These are phyloP conservation scores for Tephrocybe sp. DNA, from an alignment of 768 basidiomycete species.

Conservation along the genomic window DNA sequence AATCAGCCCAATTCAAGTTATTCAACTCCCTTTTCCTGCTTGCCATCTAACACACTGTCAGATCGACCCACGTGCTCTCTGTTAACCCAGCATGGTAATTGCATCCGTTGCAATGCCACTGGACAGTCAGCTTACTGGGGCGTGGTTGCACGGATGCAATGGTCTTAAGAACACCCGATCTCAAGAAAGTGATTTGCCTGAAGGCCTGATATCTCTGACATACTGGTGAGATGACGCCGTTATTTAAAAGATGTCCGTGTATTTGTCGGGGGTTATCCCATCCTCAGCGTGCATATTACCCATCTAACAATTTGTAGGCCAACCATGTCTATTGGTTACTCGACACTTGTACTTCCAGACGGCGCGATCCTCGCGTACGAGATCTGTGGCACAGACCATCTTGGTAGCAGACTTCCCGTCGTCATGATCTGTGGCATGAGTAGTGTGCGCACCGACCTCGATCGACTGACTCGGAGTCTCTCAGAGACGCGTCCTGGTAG, in stretches of 20 bases:
- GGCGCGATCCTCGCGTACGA: constrained; percentile 43
- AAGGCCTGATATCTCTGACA: constrained; percentile 1
- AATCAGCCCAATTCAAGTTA: background rate
- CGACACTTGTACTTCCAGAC: constrained; percentile 31
- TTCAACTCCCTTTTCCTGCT: no score
- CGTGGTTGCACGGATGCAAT: constrained; percentile 12
- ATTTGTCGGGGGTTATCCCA: background rate
- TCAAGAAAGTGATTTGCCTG: background rate
- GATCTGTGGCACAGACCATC: constrained; percentile 35
- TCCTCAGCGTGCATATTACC: background rate
- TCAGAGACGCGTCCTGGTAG: constrained; percentile 38
- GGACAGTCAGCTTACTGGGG: background rate
- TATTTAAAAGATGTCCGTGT: background rate
- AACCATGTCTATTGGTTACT: constrained; percentile 22
- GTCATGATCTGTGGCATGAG: constrained; percentile 42
- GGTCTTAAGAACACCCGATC: constrained; percentile 7
- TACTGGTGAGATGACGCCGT: constrained; percentile 1
- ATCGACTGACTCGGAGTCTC: constrained; percentile 30
- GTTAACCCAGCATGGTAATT: constrained; percentile 2
- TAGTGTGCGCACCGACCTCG: constrained; percentile 36
- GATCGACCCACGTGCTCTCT: constrained; percentile 1
- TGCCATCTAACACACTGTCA: no score
- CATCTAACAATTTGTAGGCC: background rate
- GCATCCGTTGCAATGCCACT: constrained; percentile 4
- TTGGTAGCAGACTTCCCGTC: constrained; percentile 30